These are phyloP conservation scores for Phoma herbarum DNA, from an alignment of 2,329 filamentous ascomycete genomes.

Conservation along the genomic window DNA sequence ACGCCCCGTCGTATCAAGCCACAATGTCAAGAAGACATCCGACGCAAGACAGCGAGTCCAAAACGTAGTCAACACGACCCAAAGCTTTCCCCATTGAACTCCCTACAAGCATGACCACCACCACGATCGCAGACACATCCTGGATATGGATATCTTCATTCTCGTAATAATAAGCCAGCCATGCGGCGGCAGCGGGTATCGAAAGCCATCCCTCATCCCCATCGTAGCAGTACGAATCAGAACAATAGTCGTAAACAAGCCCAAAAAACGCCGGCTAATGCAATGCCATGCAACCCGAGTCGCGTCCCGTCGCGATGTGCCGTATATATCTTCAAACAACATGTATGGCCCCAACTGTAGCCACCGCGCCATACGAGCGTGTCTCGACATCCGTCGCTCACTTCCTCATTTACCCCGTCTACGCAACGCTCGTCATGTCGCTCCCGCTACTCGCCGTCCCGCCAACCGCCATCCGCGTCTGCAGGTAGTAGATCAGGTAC, in stretches of 20 bases:
- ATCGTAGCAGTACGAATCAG: not conserved
- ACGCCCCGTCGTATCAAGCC: no score
- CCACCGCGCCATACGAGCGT: no score
- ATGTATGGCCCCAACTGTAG: no score
- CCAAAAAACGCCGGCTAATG: conserved; percentile 1
- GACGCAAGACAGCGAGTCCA: no score
- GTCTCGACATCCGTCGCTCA: no score
- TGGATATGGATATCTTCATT: not conserved
- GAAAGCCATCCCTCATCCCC: not conserved
- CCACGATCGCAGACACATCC: not conserved
- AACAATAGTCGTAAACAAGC: not conserved
- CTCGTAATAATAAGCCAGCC: conserved; percentile 8
- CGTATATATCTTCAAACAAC: not conserved
- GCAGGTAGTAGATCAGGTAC: conserved; percentile 60
- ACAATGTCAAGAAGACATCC: no score
- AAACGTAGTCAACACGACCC: no score
- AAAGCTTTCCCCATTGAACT: no score
- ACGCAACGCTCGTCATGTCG: conserved; percentile 39
- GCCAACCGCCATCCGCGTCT: conserved; percentile 54
- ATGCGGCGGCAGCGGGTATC: conserved; percentile 17
- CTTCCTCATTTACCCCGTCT: not conserved
- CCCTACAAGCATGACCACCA: no score
- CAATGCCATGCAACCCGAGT: not conserved
- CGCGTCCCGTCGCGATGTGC: not conserved
- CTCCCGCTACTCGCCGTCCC: conserved; percentile 38